Percentiles rank a stretch among this genome's conserved stretches.
Evolutionary conservation across 2,329 filamentous ascomycete species (phyloP).

Genomic region (Aspergillus novofumigatus): DNA sequence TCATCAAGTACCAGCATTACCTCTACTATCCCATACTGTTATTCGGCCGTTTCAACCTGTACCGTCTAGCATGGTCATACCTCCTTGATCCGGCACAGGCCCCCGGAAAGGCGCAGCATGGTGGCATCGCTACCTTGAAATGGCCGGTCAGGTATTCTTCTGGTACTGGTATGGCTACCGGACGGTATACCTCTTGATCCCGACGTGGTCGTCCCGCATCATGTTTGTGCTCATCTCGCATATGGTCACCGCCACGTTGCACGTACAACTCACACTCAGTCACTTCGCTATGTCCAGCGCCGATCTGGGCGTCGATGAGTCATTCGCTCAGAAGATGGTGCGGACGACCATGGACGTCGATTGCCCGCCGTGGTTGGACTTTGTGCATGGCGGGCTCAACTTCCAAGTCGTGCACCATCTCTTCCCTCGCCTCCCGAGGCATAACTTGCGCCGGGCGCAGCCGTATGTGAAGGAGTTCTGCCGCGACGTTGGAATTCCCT

Average conservation of each 20-base stretch:
- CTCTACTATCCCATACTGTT: constrained; percentile 78
- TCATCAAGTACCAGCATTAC: constrained; percentile 72
- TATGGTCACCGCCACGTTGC: constrained; percentile 73
- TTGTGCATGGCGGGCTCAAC: constrained; percentile 81
- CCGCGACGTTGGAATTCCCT: constrained; percentile 74
- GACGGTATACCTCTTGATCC: constrained; percentile 70
- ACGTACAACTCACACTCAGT: constrained; percentile 88
- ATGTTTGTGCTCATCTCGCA: constrained; percentile 76
- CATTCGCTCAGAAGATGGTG: constrained; percentile 85
- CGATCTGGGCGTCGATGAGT: constrained; percentile 77
- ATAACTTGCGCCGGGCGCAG: constrained; percentile 74
- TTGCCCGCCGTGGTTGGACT: constrained; percentile 82
- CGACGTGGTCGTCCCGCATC: constrained; percentile 64
- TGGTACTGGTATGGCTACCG: constrained; percentile 84
- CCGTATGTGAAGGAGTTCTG: constrained; percentile 77
- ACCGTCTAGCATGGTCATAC: constrained; percentile 74
- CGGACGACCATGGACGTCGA: constrained; percentile 93
- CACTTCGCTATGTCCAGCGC: constrained; percentile 93
- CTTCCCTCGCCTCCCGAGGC: constrained; percentile 76
- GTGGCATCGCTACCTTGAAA: constrained; percentile 80
- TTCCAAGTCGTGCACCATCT: constrained; percentile 88
- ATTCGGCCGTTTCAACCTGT: constrained; percentile 84
- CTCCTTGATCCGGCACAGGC: constrained; percentile 62
- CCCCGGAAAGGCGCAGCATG: constrained; percentile 71
- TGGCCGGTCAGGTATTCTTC: constrained; percentile 72